These are phyloP conservation scores for Moricandia moricandioides DNA, from an alignment of 345 rosid genomes.

Conservation along the genomic window DNA sequence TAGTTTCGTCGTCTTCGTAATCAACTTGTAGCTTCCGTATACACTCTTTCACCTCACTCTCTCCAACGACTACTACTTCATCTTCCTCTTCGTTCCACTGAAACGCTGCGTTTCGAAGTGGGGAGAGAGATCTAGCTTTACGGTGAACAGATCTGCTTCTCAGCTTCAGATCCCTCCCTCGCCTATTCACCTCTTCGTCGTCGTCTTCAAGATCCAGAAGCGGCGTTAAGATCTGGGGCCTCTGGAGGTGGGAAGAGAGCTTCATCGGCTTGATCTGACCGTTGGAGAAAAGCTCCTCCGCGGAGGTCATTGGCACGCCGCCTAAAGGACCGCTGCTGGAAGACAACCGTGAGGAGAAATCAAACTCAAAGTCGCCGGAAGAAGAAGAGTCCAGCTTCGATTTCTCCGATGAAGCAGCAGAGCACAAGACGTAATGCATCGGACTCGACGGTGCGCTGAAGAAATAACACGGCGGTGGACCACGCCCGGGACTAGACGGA, in stretches of 20 bases:
- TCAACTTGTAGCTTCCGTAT: constrained; percentile 32
- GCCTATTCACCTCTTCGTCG: constrained; percentile 12
- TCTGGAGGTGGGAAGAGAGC: constrained; percentile 79
- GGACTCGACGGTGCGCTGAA: constrained; percentile 97
- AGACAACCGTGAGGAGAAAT: constrained; percentile 64
- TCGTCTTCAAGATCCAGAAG: constrained; percentile 69
- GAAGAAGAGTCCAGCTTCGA: constrained; percentile 27
- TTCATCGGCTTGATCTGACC: constrained; percentile 96
- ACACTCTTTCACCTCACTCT: constrained; percentile 21
- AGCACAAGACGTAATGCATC: constrained; percentile 67
- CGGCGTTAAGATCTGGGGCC: constrained; percentile 71
- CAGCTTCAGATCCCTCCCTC: constrained; percentile 73
- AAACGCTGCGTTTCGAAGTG: constrained; percentile 49
- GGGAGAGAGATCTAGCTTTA: constrained; percentile 91
- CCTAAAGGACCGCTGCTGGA: constrained; percentile 41
- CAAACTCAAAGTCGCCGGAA: constrained; percentile 68
- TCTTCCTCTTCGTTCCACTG: constrained; percentile 38
- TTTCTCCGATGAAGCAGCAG: constrained; percentile 26
- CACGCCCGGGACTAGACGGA: constrained; percentile 91
- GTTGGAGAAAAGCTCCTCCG: constrained; percentile 85
- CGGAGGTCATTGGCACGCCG: constrained; percentile 78
- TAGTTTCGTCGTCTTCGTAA: constrained; percentile 7
- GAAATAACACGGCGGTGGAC: constrained; percentile 54
- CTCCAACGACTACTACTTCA: constrained; percentile 4
- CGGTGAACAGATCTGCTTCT: constrained; percentile 67